Conservation (phyloP, 106 monocot species). For the Acanthochlamys bracteata region DNA sequence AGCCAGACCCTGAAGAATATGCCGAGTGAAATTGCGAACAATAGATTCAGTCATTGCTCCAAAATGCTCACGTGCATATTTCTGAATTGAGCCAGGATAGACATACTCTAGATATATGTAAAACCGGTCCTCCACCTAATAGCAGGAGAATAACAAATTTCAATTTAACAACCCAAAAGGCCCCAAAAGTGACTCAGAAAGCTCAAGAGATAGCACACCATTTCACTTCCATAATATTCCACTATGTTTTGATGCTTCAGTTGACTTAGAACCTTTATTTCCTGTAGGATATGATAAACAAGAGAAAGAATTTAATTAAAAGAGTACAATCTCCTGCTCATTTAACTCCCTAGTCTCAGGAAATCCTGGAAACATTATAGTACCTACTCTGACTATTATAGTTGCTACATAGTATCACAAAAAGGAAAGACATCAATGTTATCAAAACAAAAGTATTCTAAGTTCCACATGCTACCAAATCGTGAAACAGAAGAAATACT, state of each 20-base stretch:
- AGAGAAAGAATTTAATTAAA: neutral
- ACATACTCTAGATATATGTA: slow-evolving; percentile 95
- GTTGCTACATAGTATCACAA: too few species aligned
- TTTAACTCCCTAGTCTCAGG: neutral
- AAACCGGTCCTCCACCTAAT: slow-evolving; percentile 71
- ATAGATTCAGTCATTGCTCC: slow-evolving; percentile 95
- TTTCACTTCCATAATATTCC: slow-evolving; percentile 93
- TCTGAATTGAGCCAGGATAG: slow-evolving; percentile 89
- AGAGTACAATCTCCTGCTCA: neutral
- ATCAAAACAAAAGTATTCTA: too few species aligned
- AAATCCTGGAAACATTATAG: neutral
- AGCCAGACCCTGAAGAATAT: slow-evolving; percentile 78
- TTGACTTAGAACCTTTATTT: slow-evolving; percentile 89
- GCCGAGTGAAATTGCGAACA: slow-evolving; percentile 92
- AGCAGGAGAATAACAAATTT: slow-evolving; percentile 3
- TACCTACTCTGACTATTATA: too few species aligned
- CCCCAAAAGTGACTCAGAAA: neutral
- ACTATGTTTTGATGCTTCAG: slow-evolving; percentile 94
- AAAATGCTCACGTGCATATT: slow-evolving; percentile 74
- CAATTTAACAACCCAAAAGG: slow-evolving; percentile 1
- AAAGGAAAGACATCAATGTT: too few species aligned
- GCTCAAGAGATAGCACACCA: slow-evolving; percentile 36
- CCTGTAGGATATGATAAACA: slow-evolving; percentile 37
- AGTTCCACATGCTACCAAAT: too few species aligned
- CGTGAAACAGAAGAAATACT: too few species aligned